These are phyloP conservation scores for Amphirosellinia nigrospora DNA, from an alignment of 495 filamentous ascomycete species.

Conservation along the genomic window DNA sequence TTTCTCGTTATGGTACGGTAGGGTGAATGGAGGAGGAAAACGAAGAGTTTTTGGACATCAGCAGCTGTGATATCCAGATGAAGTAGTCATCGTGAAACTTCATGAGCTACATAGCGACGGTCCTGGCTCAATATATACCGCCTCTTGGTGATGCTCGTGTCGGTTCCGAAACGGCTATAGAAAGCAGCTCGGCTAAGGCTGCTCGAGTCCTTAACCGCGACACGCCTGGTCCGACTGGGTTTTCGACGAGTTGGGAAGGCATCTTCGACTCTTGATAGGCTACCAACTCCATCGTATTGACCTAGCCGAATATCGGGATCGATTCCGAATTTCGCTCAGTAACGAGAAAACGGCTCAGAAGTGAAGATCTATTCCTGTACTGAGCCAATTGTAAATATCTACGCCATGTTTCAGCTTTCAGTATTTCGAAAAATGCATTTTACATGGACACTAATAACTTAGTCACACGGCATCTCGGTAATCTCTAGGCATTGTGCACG, in stretches of 20 bases:
- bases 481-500: too few species aligned
- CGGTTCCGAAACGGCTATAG: conserved; percentile 19
- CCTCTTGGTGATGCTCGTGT: not conserved
- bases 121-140: not conserved
- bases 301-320: too few species aligned
- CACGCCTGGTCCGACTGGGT: not conserved
- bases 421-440: too few species aligned
- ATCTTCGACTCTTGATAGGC: not conserved
- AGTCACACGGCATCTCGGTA: too few species aligned
- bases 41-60: not conserved
- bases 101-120: too few species aligned
- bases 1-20: not conserved
- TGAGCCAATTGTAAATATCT: not conserved
- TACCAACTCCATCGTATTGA: too few species aligned
- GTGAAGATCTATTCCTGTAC: too few species aligned
- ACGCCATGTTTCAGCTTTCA: too few species aligned
- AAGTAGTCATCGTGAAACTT: not conserved
- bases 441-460: too few species aligned
- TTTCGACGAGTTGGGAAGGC: not conserved
- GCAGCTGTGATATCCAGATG: not conserved
- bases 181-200: not conserved
- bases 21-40: not conserved
- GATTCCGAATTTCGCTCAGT: too few species aligned
- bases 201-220: not conserved
- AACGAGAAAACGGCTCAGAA: too few species aligned